phyloP scores from a whole-genome alignment of 2,329 filamentous ascomycete genomes.

The Pestalotiopsis sp. region DNA sequence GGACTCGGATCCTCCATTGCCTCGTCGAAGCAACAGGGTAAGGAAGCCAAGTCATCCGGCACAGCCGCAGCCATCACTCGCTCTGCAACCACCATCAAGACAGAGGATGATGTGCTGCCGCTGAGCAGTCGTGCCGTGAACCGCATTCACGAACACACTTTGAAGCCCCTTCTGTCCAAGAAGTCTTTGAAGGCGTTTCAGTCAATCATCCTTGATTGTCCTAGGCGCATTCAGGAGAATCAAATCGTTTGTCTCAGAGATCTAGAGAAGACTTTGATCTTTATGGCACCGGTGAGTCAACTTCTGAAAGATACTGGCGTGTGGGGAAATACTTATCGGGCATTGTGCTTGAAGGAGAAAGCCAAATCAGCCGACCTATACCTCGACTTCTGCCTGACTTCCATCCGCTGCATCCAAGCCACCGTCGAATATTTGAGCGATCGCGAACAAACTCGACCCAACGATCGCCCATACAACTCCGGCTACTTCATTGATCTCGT shows the following conservation, averaged over 20 bases:
- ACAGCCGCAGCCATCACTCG: slow-evolving; percentile 63
- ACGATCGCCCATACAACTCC: slow-evolving; percentile 90
- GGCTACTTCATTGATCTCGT: slow-evolving; percentile 96
- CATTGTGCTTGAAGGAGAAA: slow-evolving; percentile 76
- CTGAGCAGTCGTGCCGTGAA: slow-evolving; percentile 72
- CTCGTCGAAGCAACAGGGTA: slow-evolving; percentile 58
- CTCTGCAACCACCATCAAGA: slow-evolving; percentile 52
- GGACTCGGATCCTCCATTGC: slow-evolving; percentile 83
- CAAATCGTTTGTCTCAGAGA: slow-evolving; percentile 91
- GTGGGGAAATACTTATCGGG: slow-evolving; percentile 70
- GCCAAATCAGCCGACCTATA: slow-evolving; percentile 72
- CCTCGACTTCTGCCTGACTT: slow-evolving; percentile 86
- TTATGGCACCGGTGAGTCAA: slow-evolving; percentile 90
- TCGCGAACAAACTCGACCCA: slow-evolving; percentile 80
- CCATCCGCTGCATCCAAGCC: slow-evolving; percentile 86
- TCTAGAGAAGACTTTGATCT: slow-evolving; percentile 90
- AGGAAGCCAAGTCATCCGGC: slow-evolving; percentile 42
- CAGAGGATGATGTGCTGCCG: slow-evolving; percentile 52
- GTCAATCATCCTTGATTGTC: slow-evolving; percentile 76
- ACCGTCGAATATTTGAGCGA: slow-evolving; percentile 86
- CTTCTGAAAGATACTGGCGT: slow-evolving; percentile 52
- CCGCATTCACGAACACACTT: slow-evolving; percentile 78
- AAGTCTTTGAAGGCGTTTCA: slow-evolving; percentile 78
- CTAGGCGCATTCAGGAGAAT: slow-evolving; percentile 77
- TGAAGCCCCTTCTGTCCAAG: slow-evolving; percentile 78